Conservation (phyloP, 306 rosid genomes). For the Myrica gale region DNA sequence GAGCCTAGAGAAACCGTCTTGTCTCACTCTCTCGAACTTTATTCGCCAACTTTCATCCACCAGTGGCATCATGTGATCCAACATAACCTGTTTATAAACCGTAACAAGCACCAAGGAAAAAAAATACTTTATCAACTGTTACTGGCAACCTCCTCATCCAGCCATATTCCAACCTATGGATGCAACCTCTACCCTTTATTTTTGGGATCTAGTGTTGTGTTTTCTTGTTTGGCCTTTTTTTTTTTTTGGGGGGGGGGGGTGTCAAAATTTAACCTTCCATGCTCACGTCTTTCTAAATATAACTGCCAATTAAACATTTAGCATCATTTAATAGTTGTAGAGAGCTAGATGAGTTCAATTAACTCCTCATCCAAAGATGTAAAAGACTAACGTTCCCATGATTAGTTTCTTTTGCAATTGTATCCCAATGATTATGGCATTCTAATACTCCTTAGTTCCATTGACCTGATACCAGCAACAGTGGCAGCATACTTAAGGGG, state of each 20-base stretch:
- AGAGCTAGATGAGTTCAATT: neutral
- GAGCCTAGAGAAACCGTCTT: slow-evolving; percentile 93
- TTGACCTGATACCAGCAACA: neutral
- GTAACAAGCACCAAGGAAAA: slow-evolving; percentile 21
- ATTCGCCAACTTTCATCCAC: slow-evolving; percentile 93
- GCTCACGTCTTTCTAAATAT: too few species aligned
- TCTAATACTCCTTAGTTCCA: neutral
- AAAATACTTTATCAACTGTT: slow-evolving; percentile 1
- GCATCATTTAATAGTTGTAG: neutral
- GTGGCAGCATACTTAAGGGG: neutral
- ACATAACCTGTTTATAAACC: slow-evolving; percentile 66
- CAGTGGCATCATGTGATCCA: slow-evolving; percentile 98
- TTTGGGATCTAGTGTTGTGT: too few species aligned
- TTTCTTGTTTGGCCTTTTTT: too few species aligned
- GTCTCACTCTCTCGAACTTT: slow-evolving; percentile 94
- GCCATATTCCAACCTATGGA: neutral
- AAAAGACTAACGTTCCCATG: neutral
- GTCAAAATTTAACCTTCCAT: too few species aligned
- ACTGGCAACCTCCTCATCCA: neutral
- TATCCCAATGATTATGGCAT: neutral
- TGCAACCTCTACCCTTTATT: neutral
- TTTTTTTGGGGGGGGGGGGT: neutral
- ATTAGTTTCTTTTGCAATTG: neutral
- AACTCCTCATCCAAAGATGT: neutral
- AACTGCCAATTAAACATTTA: too few species aligned